Evolutionary conservation across 2,329 filamentous ascomycete species (phyloP), one percentile per base, ranked within the genome.

Genomic region (Alternaria conjuncta): DNA sequence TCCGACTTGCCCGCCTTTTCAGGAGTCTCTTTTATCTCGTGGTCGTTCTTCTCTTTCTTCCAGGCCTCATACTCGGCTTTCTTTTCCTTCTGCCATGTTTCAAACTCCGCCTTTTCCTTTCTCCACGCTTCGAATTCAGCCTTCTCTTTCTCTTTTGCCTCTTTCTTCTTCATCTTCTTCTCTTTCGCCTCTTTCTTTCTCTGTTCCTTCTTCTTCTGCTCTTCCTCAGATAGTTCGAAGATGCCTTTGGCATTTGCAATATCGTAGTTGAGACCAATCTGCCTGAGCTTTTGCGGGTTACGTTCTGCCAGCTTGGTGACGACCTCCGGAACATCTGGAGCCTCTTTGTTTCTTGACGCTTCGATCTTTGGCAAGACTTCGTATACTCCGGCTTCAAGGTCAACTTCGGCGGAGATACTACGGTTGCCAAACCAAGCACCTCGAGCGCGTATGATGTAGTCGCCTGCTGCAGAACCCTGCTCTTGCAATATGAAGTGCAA

Each of bases 321-420:
- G 0, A 91, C 88, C 25, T 92, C 86, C 65, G 92, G 88, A 20
- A 91, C 86, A 1, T 87, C 82, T 1, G 81, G 77, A 6, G 83
- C 78, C 18, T 84, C 76, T 5, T 77, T 65, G 41, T 81, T 68
- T 15, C 89, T 86, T 32, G 84, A 84, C 1, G 91, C 91, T 4
- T 88, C 88, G 55, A 95, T 86, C 73, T 92, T 93, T 75, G 94
- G 86, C 18, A 92, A 82, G 6, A 96, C 87, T 25, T 88, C 87
- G 78, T 96, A 96, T 36, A 85, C 87, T 7, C 93, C 93, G 0
- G 89, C 86, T 21, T 91, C 87, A 45, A 96, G 86, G 26, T 90
- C 85, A 18, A 95, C 85, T 75, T 96, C 92, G 3, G 92, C 89
- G 53, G 90, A 93, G 55, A 94, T 89, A 6, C 90, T 91, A 9